A percentile compares a stretch with the other conserved stretches of the same genome.
Conservation (phyloP, 2,329 filamentous ascomycete species). For the Cephalotrichum gorgonifer region DNA sequence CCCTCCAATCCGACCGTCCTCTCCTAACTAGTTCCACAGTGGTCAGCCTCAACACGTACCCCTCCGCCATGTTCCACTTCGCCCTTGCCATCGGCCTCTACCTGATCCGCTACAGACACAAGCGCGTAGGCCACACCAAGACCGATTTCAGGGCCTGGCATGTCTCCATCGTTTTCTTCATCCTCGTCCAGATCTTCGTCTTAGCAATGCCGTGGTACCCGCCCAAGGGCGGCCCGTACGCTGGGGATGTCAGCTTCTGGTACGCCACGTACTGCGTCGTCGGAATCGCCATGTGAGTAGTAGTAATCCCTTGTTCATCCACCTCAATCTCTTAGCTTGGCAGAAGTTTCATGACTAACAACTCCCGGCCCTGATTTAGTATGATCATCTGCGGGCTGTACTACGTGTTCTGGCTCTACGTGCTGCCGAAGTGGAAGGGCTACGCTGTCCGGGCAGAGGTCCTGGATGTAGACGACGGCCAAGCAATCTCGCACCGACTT, state of each 20-base stretch:
- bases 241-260: constrained; percentile 62
- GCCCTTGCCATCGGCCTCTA: constrained; percentile 47
- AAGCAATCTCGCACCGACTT: constrained; percentile 32
- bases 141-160: constrained; percentile 51
- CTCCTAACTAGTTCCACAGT: constrained; percentile 30
- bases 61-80: constrained; percentile 45
- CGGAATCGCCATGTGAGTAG: constrained; percentile 52
- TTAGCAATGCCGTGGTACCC: constrained; percentile 65
- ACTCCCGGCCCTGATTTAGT: constrained; percentile 17
- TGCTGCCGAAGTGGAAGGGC: constrained; percentile 39
- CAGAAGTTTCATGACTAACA: neutral
- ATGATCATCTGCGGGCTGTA: constrained; percentile 43
- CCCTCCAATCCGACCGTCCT: too few species aligned
- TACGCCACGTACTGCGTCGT: constrained; percentile 60
- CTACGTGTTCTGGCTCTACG: constrained; percentile 47
- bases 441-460: constrained; percentile 48
- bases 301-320: neutral
- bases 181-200: constrained; percentile 49
- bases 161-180: constrained; percentile 45
- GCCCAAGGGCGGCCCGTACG: constrained; percentile 45
- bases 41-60: constrained; percentile 49
- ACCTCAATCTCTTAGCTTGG: neutral
- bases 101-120: constrained; percentile 44
- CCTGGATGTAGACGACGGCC: constrained; percentile 34
- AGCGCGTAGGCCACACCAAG: constrained; percentile 32